Evolutionary conservation across 768 basidiomycete genomes (phyloP), one percentile per base, ranked within the genome.

Genomic region (Lepiota brunneoincarnata): DNA sequence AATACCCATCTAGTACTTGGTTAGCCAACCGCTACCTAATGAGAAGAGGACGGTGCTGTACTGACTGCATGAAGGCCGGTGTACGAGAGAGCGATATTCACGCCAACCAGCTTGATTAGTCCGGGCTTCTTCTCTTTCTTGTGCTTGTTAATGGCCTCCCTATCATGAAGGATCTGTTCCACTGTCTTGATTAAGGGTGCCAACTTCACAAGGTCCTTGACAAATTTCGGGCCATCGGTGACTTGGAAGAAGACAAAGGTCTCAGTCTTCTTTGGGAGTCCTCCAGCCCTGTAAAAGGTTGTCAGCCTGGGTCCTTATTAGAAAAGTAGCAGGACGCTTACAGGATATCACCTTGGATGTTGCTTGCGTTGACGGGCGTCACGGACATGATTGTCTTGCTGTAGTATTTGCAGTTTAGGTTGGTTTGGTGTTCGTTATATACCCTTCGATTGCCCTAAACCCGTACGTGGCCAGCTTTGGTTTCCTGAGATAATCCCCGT

Each of bases 21-120:
- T 11, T 47, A 20, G 31, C 18, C 36, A 4, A n/a, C 21, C 18
- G 41, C 6, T 24, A 9, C 10, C 4, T 38, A 15, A 40, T 34
- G 14, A 14, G 14, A 35, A 6, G 2, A 38, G 10, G 31, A 5
- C 7, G 23, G 23, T 39, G 31, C 7, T 31, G 31, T 1, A 20
- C 46, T 61, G 34, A 78, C 77, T 64, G 70, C 67, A 2, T 39
- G 59, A 36, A 83, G 72, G 14, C 80, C 82, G 14, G 63, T 62
- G 23, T 78, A 76, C 6, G 81, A 79, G 64, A 84, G 81, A 11
- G 80, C 69, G 41, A 83, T 72, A 67, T 82, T 84, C 39, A 81
- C 70, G 9, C 76, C 77, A 11, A 65, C 65, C 52, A 79, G 61
- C 20, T 68, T 71, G 51, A 79, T 60, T 20, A 74, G 63, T 10